Base-by-base conservation (phyloP, 2,329 filamentous ascomycete species). In the Paraphaeosphaeria sporulosa region DNA sequence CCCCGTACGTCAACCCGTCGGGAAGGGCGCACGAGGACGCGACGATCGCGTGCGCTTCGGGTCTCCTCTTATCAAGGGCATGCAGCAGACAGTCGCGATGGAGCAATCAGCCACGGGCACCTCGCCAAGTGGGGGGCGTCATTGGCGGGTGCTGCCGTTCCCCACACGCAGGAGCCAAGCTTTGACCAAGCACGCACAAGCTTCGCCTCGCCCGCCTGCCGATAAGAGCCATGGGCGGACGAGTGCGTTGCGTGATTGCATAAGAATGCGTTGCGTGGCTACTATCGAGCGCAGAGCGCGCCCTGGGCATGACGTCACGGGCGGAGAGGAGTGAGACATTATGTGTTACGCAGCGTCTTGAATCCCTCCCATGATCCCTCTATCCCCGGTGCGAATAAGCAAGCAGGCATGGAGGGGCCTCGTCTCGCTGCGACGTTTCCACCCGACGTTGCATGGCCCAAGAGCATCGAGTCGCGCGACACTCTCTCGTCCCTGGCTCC, bases 141-240 rank as follows among this genome's bases (percentile, higher is more conserved):
- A 55, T 55, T 55, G 52, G 52, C 23, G 38, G 17, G 36, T 19
- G 12, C 13, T 40, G 25, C 50, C 49, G 12, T 19, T 19, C 42
- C 30, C 42, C 52, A 50, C 42, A 43, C 42, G 10, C n/a, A 4
- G 19, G 5, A 12, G 13, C 38, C 42, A 55, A 55, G 52, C 52
- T 55, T 55, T 38, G 52, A 55, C 52, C 52, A 46, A 46, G 52
- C 27, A 36, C 8, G 40, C 27, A 47, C 52, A 55, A 55, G 52
- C 52, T 55, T 55, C 42, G 40, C 52, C 40, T n/a, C 23, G n/a
- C 10, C 36, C 34, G 3, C 36, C 38, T 19, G 50, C 23, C 6
- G 50, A 53, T 43, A 53, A 53, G 34, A 19, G 27, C n/a, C 27
- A 30, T 30, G 27, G 27, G 27, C 4, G 27, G 36, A 40, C 8